Conservation (phyloP, 805 yeast species). For the Alloascoidea africana region DNA sequence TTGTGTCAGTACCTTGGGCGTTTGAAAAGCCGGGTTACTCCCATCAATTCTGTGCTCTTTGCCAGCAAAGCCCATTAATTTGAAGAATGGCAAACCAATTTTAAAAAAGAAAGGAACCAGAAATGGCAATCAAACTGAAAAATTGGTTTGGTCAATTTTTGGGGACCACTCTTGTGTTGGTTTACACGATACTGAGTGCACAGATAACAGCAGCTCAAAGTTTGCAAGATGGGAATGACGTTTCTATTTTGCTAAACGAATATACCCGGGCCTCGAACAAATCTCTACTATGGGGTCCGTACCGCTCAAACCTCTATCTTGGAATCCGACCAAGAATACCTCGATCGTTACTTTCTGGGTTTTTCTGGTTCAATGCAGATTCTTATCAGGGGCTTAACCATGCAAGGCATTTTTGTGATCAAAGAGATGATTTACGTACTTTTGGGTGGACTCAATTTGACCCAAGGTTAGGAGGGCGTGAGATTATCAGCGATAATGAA, state of each 20-base stretch:
- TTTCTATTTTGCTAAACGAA: slow-evolving; percentile 9
- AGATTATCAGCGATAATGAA: slow-evolving; percentile 53
- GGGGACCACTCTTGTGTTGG: neutral
- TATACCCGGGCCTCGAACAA: slow-evolving; percentile 24
- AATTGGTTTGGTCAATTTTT: neutral
- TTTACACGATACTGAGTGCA: neutral
- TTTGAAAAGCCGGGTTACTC: too few relatives aligned
- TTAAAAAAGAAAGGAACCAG: too few relatives aligned
- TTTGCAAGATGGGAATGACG: slow-evolving; percentile 4
- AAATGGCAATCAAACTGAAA: too few relatives aligned
- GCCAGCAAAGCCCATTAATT: too few relatives aligned
- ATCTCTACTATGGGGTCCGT: slow-evolving; percentile 83
- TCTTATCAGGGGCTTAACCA: slow-evolving; percentile 33
- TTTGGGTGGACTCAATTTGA: slow-evolving; percentile 87
- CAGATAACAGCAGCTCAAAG: neutral
- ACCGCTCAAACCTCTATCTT: slow-evolving; percentile 71
- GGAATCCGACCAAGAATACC: slow-evolving; percentile 81
- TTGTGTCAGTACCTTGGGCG: too few relatives aligned
- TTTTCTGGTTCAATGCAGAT: slow-evolving; percentile 77
- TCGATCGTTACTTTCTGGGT: slow-evolving; percentile 56
- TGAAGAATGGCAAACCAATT: too few relatives aligned
- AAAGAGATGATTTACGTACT: slow-evolving; percentile 47
- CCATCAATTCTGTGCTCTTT: too few relatives aligned
- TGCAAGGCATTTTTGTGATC: slow-evolving; percentile 65
- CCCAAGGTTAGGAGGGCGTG: slow-evolving; percentile 77